These are phyloP conservation scores for Camellia lanceoleosa DNA, from an alignment of 148 eudicot species.

Conservation along the genomic window DNA sequence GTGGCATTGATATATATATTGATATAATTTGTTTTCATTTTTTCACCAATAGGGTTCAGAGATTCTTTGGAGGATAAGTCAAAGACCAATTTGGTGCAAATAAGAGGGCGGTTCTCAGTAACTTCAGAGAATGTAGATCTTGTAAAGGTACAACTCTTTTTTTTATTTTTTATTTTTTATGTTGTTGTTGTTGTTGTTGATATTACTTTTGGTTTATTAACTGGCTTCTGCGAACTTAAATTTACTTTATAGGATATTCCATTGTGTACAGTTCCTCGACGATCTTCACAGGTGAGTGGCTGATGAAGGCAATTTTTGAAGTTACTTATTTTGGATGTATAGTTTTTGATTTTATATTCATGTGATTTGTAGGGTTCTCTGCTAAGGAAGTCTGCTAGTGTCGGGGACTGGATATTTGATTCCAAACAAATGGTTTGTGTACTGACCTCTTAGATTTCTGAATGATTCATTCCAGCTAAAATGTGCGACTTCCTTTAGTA, in stretches of 20 bases:
- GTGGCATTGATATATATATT: background rate
- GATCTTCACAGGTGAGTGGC: slow-evolving; percentile 60
- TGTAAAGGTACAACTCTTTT: slow-evolving; percentile 56
- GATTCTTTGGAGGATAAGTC: slow-evolving; percentile 91
- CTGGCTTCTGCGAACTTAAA: slow-evolving; percentile 33
- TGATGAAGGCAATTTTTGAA: background rate
- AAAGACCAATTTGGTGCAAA: slow-evolving; percentile 85
- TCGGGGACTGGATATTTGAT: slow-evolving; percentile 81
- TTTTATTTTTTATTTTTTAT: background rate
- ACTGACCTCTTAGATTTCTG: slow-evolving; percentile 13
- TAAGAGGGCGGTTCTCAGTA: slow-evolving; percentile 93
- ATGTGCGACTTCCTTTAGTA: background rate
- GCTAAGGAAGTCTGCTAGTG: slow-evolving; percentile 88
- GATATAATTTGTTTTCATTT: background rate
- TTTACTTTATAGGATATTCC: slow-evolving; percentile 59
- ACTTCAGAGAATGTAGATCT: slow-evolving; percentile 94
- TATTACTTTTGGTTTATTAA: slow-evolving; percentile 1
- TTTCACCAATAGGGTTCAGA: slow-evolving; percentile 51
- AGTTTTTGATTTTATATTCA: slow-evolving; percentile 27
- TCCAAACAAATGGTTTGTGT: slow-evolving; percentile 70
- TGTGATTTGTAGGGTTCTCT: slow-evolving; percentile 62
- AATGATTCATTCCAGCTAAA: slow-evolving; percentile 8
- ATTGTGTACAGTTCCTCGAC: slow-evolving; percentile 46
- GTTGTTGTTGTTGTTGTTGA: background rate
- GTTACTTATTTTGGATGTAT: slow-evolving; percentile 10